Percentiles rank a stretch among this genome's conserved stretches.
Evolutionary conservation across 306 rosid species (phyloP).

Genomic region (Clitoria ternatea): DNA sequence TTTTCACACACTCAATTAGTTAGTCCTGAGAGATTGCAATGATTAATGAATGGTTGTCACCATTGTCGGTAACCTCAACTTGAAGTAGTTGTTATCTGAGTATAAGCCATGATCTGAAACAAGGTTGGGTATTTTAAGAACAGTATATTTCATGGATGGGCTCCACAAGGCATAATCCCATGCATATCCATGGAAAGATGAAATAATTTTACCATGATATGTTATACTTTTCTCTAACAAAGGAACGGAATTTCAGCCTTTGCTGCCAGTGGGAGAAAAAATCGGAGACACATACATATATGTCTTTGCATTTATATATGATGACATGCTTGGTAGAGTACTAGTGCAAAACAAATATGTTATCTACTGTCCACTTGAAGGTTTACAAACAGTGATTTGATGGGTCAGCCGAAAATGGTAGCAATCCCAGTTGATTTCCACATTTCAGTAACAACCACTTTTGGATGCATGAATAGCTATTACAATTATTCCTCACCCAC

Average conservation of each 20-base stretch:
- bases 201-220: conserved; percentile 15
- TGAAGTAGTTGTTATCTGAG: no score
- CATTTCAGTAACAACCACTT: background rate
- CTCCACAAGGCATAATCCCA: conserved; percentile 8
- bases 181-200: background rate
- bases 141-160: conserved; percentile 2
- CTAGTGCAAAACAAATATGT: background rate
- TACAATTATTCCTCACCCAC: background rate
- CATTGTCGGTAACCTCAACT: no score
- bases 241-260: conserved; percentile 14
- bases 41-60: no score
- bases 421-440: background rate
- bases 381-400: conserved; percentile 17
- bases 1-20: no score
- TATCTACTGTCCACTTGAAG: background rate
- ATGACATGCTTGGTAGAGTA: background rate
- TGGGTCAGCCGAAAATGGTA: conserved; percentile 5
- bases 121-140: no score
- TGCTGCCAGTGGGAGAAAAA: no score
- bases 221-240: conserved; percentile 43
- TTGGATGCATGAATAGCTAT: background rate
- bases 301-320: no score
- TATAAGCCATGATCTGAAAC: no score
- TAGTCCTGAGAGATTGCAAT: no score
- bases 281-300: no score